Conservation (phyloP, 2,329 filamentous ascomycete genomes). For the Lecanosticta acicola region DNA sequence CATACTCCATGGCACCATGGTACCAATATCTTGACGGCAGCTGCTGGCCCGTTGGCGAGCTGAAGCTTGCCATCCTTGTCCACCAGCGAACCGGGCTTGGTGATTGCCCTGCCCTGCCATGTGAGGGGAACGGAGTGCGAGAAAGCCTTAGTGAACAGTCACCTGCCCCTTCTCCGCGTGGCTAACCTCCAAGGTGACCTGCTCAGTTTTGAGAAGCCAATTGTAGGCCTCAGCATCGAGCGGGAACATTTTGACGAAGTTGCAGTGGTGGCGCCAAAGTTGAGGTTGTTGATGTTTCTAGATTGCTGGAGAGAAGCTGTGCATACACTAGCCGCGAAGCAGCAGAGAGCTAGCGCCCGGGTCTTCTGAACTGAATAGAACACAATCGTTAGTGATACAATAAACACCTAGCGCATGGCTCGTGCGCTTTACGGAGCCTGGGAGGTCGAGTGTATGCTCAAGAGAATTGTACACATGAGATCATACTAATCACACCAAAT, state of each 20-base stretch:
- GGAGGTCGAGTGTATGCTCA: constrained; percentile 3
- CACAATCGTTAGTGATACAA: too few relatives aligned
- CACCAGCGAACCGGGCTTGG: not conserved
- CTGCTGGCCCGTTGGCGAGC: not conserved
- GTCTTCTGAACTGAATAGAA: too few relatives aligned
- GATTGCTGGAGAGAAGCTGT: not conserved
- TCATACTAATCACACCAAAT: too few relatives aligned
- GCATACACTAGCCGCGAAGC: too few relatives aligned
- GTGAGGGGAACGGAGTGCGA: constrained; percentile 4
- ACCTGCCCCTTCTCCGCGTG: constrained; percentile 1
- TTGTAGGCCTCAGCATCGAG: not conserved
- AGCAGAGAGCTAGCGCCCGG: too few relatives aligned
- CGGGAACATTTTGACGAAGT: not conserved
- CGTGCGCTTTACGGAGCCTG: too few relatives aligned
- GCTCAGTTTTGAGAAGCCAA: not conserved
- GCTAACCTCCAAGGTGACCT: not conserved
- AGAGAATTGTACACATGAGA: too few relatives aligned
- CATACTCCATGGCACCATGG: constrained; percentile 10
- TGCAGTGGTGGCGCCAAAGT: not conserved
- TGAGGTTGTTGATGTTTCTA: not conserved
- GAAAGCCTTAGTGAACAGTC: constrained; percentile 2
- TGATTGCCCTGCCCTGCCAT: not conserved
- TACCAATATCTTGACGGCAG: constrained; percentile 3
- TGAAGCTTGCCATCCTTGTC: not conserved
- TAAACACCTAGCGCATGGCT: too few relatives aligned